Evolutionary conservation across 352 stramenopile genomes (phyloP), one percentile per base, ranked within the genome.

Genomic region (Hyaloperonospora arabidopsidis): DNA sequence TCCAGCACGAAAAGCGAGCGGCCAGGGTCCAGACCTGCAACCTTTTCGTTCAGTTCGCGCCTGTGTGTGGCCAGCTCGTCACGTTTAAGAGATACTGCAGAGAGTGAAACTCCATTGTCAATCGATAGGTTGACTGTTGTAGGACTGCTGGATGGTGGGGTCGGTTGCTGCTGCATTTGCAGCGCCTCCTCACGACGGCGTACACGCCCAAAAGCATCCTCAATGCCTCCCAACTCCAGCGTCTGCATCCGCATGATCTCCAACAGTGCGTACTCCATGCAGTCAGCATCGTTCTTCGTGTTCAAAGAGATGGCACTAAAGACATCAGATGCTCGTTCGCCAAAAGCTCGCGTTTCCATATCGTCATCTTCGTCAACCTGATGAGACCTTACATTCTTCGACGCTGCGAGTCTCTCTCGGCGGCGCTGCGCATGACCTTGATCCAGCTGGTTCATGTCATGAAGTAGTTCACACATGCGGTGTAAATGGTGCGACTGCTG

Each of bases 241-340:
- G 74, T 87, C 61, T 90, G 79, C 82, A 89, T 93, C 47, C 82
- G 78, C 8, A 87, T 76, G 43, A 86, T 66, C 52, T 93, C 82
- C 17, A 89, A 56, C 32, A 90, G 52, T 13, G 82, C 82, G 45
- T 89, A 89, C 56, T 93, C 82, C 70, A 86, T 88, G 45, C 79
- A 87, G 52, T 90, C 77, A 8, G 79, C 79, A 34, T 87, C 72
- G 43, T 86, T 85, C 49, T 80, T 84, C 0, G 78, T 85, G 38
- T 71, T 66, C 2, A 87, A 49, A 34, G 79, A 87, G n/a, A 90
- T 67, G 19, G 79, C 61, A 41, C 75, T 88, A 54, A 90, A 86
- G 7, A 76, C 74, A 41, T 90, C 79, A 4, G 77, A 86, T 38
- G 79, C 75, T 40, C 76, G 72, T 40, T 84, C 79, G 38, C 76